Base-by-base conservation (phyloP, 192 early-diverging fungal genomes). In the Coemansia asiatica region DNA sequence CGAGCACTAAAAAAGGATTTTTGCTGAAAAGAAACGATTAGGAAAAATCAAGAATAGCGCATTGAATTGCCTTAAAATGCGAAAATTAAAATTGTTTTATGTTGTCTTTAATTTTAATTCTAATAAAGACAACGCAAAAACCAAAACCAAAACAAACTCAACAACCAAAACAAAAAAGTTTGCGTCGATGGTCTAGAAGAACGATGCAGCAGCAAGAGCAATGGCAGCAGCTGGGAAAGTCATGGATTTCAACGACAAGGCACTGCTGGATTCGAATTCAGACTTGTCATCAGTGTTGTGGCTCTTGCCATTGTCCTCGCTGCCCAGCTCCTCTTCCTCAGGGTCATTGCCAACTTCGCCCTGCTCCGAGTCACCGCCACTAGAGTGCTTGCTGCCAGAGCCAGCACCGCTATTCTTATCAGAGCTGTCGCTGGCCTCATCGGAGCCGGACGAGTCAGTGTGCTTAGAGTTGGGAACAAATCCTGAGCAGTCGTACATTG, bases 401-500 rank as follows among this genome's bases (percentile, higher is more conserved):
- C 26, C 29, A 35, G 7, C 1, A n/a, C n/a, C 35, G 56, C 35
- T 25, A 4, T 38, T 2, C 56, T 58, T 35, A 38, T 58, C 56
- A 58, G 8, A 29, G 19, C 57, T 35, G 47, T 44, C 49, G 31
- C 47, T 28, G 8, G 26, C 50, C 25, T 56, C 67, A 16, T 56
- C 67, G 10, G 57, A 36, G 49, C 49, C 23, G 46, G 59, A 26
- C 27, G 65, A 49, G 44, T 40, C 54, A 4, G 48, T 31, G 2
- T 57, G 50, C 28, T 64, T 71, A 23, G 62, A 36, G 59, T 51
- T 76, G 15, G 79, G 79, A 27, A 72, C 70, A 62, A 76, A 81
- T 49, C 62, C 71, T 55, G 62, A 69, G 63, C 79, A 81, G 79
- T 81, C 69, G 29, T 76, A 81, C 79, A 75, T 76, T 6, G 79